Base-by-base conservation (phyloP, 2,329 filamentous ascomycete genomes). In the Clonostachys rosea region DNA sequence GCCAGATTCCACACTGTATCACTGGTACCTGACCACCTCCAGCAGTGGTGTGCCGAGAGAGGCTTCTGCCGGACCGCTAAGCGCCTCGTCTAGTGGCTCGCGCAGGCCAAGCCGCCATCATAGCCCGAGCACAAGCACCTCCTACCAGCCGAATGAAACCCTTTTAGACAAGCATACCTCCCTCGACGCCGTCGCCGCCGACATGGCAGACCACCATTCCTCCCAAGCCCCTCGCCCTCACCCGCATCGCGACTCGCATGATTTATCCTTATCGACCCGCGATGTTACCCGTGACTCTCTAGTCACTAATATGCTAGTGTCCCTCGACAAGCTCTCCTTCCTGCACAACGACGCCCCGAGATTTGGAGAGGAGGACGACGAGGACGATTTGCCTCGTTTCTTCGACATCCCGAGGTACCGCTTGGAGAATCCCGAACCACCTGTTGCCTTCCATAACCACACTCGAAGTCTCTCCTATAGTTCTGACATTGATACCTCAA, bases 261-360 rank as follows among this genome's bases (percentile, higher is more conserved):
- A 96, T 65, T 77, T 96, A 52, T 91, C 89, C 49, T 76, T 95
- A 58, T 85, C 85, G 44, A 82, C 87, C 43, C 77, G 84, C 51
- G 82, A 89, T 62, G 83, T 89, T 52, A 89, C 88, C 39, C 84
- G 92, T 56, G 89, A 95, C 61, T 96, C 91, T 35, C 84, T 99
- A 55, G 90, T 99, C 50, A 87, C 94, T 67, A 95, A 96, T 66
- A 94, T 99, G 86, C 83, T 97, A 50, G 76, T 94, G 54, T 96
- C 91, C 39, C 84, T 99, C 53, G 92, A 96, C 67, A 87, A 92
- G 65, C 83, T 92, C 61, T 85, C 81, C 39, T 75, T 42, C 16
- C 14, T 30, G 34, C 36, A 44, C 35, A 43, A 44, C 16, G 39
- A 24, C 30, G 20, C 44, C 34, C 42, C 44, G 56, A 54, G 57